Evolutionary conservation across 176 grass and related monocot genomes (phyloP).

Genomic region (Avena sativa): DNA sequence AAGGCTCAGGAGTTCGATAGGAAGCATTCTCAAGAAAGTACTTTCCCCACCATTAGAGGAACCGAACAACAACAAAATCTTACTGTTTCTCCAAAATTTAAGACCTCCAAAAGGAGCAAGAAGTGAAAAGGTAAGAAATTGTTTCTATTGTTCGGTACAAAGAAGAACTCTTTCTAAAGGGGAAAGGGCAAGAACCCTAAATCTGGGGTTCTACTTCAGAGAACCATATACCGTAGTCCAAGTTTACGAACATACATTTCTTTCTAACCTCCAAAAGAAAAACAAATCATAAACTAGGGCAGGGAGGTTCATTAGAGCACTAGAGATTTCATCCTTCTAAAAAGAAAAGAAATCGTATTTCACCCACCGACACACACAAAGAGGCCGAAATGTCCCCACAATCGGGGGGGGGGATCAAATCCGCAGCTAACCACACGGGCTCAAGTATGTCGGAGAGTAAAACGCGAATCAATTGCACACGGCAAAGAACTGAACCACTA

Average conservation of each 20-base stretch:
- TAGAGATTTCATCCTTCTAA: background rate
- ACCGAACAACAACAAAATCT: background rate
- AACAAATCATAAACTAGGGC: background rate
- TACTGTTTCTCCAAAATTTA: background rate
- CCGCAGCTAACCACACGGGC: background rate
- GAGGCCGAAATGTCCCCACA: background rate
- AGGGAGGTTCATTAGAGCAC: background rate
- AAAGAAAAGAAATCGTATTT: background rate
- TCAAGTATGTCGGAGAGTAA: background rate
- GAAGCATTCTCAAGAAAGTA: constrained; percentile 1
- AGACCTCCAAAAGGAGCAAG: background rate
- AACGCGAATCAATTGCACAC: background rate
- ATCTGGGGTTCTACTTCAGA: background rate
- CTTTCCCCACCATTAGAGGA: background rate
- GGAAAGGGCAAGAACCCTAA: background rate
- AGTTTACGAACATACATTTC: background rate
- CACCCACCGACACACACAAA: background rate
- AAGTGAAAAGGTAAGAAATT: background rate
- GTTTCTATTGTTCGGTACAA: background rate
- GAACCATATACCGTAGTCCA: background rate
- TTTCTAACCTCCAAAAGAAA: background rate
- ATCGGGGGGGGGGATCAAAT: background rate
- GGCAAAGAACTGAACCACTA: background rate
- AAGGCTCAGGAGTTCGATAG: background rate
- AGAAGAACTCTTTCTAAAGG: background rate